phyloP scores from a whole-genome alignment of 805 yeast genomes.

The Brettanomyces naardenensis region DNA sequence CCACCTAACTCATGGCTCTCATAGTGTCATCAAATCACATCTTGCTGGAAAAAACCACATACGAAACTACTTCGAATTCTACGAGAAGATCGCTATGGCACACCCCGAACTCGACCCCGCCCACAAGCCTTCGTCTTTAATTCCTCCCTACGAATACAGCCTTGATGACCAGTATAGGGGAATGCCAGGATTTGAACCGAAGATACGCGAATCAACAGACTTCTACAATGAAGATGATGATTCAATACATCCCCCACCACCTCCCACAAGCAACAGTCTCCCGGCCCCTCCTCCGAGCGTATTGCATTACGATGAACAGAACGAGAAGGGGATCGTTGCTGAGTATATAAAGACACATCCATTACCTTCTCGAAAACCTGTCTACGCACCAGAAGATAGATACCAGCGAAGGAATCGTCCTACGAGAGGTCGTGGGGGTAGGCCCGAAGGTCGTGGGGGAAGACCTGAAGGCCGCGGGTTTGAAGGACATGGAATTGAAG shows the following conservation, averaged over 20 bases:
- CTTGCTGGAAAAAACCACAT: constrained; percentile 71
- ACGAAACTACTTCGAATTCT: constrained; percentile 64
- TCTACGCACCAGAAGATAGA: background rate
- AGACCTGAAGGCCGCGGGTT: background rate
- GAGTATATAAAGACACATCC: constrained; percentile 6
- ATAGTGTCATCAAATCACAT: constrained; percentile 78
- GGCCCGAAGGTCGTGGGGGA: background rate
- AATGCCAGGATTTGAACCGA: constrained; percentile 25
- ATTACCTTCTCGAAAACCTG: background rate
- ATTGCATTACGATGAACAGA: constrained; percentile 13
- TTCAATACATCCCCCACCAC: constrained; percentile 20
- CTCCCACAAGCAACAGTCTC: constrained; percentile 25
- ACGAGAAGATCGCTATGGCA: constrained; percentile 36
- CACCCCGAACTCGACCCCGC: constrained; percentile 1
- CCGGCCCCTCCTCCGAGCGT: constrained; percentile 32
- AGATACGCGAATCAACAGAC: background rate
- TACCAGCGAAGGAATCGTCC: constrained; percentile 1
- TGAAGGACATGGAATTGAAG: background rate
- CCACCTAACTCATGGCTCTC: constrained; percentile 80
- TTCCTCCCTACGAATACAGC: constrained; percentile 30
- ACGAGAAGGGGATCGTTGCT: constrained; percentile 13
- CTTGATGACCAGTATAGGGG: constrained; percentile 27
- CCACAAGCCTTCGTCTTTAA: constrained; percentile 4
- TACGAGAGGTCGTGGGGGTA: constrained; percentile 1
- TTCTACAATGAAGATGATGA: background rate